Evolutionary conservation across 495 filamentous ascomycete genomes (phyloP).

Genomic region (Neurospora sp.): DNA sequence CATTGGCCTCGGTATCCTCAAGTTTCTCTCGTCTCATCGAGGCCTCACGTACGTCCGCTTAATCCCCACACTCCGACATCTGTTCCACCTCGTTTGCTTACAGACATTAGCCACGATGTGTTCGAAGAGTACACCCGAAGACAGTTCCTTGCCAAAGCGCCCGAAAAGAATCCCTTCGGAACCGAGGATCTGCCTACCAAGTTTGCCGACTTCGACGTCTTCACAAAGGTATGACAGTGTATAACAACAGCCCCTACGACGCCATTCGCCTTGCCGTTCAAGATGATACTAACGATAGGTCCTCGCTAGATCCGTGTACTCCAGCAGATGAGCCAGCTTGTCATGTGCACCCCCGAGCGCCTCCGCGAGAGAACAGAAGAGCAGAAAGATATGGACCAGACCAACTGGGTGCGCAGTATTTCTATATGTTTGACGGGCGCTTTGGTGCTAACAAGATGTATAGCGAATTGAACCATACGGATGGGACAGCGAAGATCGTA

Average conservation of each 20-base stretch:
- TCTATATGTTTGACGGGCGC: neutral
- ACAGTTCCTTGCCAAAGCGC: conserved; percentile 78
- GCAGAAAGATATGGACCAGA: conserved; percentile 69
- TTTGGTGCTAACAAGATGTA: conserved; percentile 14
- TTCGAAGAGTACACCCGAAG: conserved; percentile 92
- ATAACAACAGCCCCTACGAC: neutral
- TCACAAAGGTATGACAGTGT: conserved; percentile 50
- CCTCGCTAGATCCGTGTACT: conserved; percentile 59
- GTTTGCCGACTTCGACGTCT: conserved; percentile 74
- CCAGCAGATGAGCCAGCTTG: conserved; percentile 85
- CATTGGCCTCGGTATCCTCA: conserved; percentile 81
- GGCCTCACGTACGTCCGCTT: conserved; percentile 65
- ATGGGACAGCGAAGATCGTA: conserved; percentile 74
- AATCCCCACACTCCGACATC: neutral
- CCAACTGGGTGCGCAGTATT: conserved; percentile 59
- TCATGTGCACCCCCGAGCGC: conserved; percentile 72
- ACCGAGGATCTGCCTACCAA: conserved; percentile 58
- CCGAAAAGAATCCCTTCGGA: conserved; percentile 77
- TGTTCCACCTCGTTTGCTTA: conserved; percentile 8
- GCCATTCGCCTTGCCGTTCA: neutral
- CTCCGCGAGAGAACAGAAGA: conserved; percentile 82
- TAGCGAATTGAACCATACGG: conserved; percentile 89
- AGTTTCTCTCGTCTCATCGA: conserved; percentile 87
- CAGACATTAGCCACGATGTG: conserved; percentile 54
- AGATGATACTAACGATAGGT: neutral